Evolutionary conservation across 1,139 yeast genomes (phyloP), one percentile per base, ranked within the genome.

Genomic region (Cylindricascospora bacillispora): DNA sequence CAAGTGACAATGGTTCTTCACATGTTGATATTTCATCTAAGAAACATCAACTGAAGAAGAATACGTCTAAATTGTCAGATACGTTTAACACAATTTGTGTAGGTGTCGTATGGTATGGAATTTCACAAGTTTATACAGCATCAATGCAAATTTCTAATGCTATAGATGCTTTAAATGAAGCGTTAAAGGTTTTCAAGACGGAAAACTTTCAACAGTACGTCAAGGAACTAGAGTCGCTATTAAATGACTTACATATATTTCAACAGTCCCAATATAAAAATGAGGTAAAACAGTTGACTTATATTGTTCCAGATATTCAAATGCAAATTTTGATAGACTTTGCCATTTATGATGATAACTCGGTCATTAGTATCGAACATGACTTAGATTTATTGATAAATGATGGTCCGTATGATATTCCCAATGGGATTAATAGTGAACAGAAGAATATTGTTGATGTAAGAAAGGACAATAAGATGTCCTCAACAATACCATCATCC

Each of bases 51-150:
- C n/a, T n/a, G n/a, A 22, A 17, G n/a, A 25, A 25, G 12, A 22
- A 25, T 12, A 16, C 19, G 2, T 18, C 31, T 2, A 20, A 14
- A 13, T 29, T 15, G 13, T 26, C 19, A 15, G 21, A 16, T 17
- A 35, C 32, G 22, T 40, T 36, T 26, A 34, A 41, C 24, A 36
- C 37, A 11, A 29, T 37, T 14, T 39, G 45, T 13, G 43, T 41
- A 9, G 48, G 46, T 2, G 34, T 41, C 13, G 47, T 47, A 3
- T 48, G 49, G 51, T 44, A 41, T 31, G 53, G 53, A 14, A 38
- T 45, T 10, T 44, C 51, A 5, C 50, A 47, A 27, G 48, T 44
- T 4, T 44, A 45, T 22, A 34, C 39, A 9, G 40, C 41, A 5
- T 35, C 45, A 5, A 33, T 32, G 20, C 41, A 42, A 25, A 25